Evolutionary conservation across 140 eudicot genomes (phyloP).

Genomic region (Bidens hawaiensis): DNA sequence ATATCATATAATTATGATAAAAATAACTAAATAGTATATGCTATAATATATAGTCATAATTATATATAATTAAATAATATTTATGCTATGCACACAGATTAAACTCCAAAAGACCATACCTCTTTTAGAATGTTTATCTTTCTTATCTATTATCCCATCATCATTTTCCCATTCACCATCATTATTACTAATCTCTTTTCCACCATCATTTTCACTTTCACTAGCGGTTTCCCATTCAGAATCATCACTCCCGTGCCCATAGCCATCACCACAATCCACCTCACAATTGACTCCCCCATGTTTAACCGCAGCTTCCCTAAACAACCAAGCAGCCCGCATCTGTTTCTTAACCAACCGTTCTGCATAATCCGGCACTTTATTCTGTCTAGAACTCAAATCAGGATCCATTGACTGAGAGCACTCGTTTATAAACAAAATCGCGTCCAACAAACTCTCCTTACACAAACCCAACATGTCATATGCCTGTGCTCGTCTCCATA

Average conservation of each 20-base stretch:
- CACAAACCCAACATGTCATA: conserved; percentile 89
- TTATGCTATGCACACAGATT: too few species aligned
- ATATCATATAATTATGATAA: too few species aligned
- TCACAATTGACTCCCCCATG: conserved; percentile 75
- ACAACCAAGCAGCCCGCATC: conserved; percentile 98
- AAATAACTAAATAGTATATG: too few species aligned
- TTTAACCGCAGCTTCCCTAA: conserved; percentile 83
- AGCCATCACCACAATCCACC: conserved; percentile 52
- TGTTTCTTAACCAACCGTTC: conserved; percentile 88
- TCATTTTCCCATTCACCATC: too few species aligned
- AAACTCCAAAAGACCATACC: conserved; percentile 31
- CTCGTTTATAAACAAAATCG: too few species aligned
- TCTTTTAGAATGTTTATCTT: conserved; percentile 45
- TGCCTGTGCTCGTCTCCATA: conserved; percentile 97
- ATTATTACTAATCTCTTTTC: conserved; percentile 45
- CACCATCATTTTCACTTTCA: conserved; percentile 76
- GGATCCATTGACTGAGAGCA: conserved; percentile 85
- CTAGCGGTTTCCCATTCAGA: conserved; percentile 99
- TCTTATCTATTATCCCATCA: too few species aligned
- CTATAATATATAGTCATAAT: too few species aligned
- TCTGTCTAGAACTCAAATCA: conserved; percentile 64
- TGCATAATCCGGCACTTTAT: conserved; percentile 94
- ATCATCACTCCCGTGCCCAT: conserved; percentile 79
- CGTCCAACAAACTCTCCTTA: conserved; percentile 84
- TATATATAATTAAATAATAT: too few species aligned